A percentile compares a stretch with the other conserved stretches of the same genome.
Evolutionary conservation across 495 filamentous ascomycete genomes (phyloP).

Genomic region (Sphaerosporella brunnea): DNA sequence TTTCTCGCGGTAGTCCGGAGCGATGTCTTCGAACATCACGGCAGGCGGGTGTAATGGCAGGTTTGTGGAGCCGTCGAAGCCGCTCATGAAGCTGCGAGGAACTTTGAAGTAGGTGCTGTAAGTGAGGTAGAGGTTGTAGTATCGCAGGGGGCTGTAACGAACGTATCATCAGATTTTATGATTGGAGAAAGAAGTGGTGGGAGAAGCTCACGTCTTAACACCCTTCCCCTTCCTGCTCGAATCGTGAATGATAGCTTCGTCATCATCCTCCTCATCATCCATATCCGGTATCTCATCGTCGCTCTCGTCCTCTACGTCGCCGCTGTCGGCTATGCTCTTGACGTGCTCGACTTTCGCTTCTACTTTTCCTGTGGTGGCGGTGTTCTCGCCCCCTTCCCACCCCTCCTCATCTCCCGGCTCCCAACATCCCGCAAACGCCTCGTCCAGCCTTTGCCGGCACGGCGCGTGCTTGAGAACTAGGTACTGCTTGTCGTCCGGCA

Average conservation of each 20-base stretch:
- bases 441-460: constrained; percentile 76
- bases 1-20: constrained; percentile 99
- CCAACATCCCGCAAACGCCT: constrained; percentile 62
- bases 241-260: constrained; percentile 76
- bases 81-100: constrained; percentile 85
- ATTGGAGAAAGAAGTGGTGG: background rate
- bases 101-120: constrained; percentile 95
- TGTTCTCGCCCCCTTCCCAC: constrained; percentile 34
- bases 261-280: constrained; percentile 93
- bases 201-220: constrained; percentile 44
- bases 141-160: constrained; percentile 65
- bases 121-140: constrained; percentile 94
- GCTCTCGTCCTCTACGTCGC: constrained; percentile 52
- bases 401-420: constrained; percentile 52
- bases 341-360: constrained; percentile 38
- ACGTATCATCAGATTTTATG: too few species aligned
- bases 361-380: background rate
- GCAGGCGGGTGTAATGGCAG: constrained; percentile 71
- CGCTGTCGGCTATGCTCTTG: constrained; percentile 54
- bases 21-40: constrained; percentile 97
- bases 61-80: constrained; percentile 49
- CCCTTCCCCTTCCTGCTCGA: constrained; percentile 31
- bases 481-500: constrained; percentile 86
- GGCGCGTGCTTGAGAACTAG: constrained; percentile 87
- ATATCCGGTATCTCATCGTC: constrained; percentile 92